These are phyloP conservation scores for Artomyces pyxidatus DNA, from an alignment of 768 basidiomycete species.

Conservation along the genomic window DNA sequence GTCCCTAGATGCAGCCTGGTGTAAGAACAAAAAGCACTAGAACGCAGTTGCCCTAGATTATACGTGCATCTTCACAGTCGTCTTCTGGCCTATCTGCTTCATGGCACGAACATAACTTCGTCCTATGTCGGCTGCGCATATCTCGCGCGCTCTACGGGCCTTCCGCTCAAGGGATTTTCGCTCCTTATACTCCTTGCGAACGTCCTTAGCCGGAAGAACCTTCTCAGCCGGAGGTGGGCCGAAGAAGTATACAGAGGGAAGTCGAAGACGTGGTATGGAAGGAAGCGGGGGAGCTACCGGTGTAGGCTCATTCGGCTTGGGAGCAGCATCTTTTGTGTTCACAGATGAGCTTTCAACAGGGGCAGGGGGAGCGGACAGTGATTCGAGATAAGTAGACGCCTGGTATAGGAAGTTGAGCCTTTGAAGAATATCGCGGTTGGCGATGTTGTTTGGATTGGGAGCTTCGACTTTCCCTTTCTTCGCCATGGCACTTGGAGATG, in stretches of 20 bases:
- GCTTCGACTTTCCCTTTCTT: slow-evolving; percentile 51
- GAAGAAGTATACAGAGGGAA: too few relatives aligned
- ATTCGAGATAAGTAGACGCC: slow-evolving; percentile 57
- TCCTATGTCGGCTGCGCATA: slow-evolving; percentile 44
- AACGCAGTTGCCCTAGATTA: too few relatives aligned
- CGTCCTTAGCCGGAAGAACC: too few relatives aligned
- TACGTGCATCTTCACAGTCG: slow-evolving; percentile 67
- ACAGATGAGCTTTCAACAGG: too few relatives aligned
- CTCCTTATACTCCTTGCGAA: background rate
- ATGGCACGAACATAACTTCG: slow-evolving; percentile 57
- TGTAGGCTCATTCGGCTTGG: background rate
- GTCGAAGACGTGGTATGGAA: too few relatives aligned
- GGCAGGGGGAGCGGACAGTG: slow-evolving; percentile 19
- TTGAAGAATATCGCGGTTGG: slow-evolving; percentile 72
- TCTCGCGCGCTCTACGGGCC: slow-evolving; percentile 19
- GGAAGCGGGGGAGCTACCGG: background rate
- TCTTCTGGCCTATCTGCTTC: slow-evolving; percentile 65
- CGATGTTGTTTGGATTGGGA: slow-evolving; percentile 48
- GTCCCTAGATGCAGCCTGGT: slow-evolving; percentile 43
- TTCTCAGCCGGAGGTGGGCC: background rate
- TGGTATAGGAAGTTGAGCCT: slow-evolving; percentile 83
- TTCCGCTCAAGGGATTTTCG: slow-evolving; percentile 2
- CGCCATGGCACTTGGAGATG: slow-evolving; percentile 37
- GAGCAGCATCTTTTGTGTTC: background rate
- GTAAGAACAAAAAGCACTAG: background rate